Evolutionary conservation across 108 stramenopile genomes (phyloP), one percentile per base, ranked within the genome.

Genomic region (Schizochytrium sp.): DNA sequence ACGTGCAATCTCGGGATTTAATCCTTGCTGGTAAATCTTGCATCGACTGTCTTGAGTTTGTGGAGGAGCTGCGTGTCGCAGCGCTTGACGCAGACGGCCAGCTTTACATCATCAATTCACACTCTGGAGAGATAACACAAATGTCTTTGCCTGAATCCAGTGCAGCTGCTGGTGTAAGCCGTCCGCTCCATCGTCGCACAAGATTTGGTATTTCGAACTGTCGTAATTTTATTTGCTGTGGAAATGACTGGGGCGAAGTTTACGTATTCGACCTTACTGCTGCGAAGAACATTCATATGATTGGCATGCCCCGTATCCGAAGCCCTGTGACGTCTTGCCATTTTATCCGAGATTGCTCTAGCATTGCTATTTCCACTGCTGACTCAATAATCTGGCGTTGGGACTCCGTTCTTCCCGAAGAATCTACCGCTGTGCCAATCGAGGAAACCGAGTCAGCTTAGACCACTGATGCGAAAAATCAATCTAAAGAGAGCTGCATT

Each of bases 21-120:
- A 28, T 28, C 28, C 28, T 28, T 28, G 28, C 28, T 28, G 28
- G 28, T 28, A 28, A 28, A 28, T 28, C 76, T 42, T 17, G 28
- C 53, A 83, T 83, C 55, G 76, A 83, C 76, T 47, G 76, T 42
- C 8, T 83, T 5, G 76, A 83, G 76, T 83, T 55, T 53, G 28
- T 83, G 10, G 76, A 83, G 38, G 28, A 10, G 76, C 10, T n/a
- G 19, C 47, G 76, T 17, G 50, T 83, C 15, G 76, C 53, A 13
- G 2, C 55, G 5, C 76, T 55, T 0, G 53, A 83, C 55, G 76
- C 53, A 28, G 28, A 38, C 53, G 76, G 76, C 47, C 47, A 40
- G 10, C 50, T 83, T 2, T 12, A 5, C 38, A 53, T 83, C 50
- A 46, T 19, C 45, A 10, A 28, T 40, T 10, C 47, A 28, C 28